A percentile compares a stretch with the other conserved stretches of the same genome.
Evolutionary conservation across 495 filamentous ascomycete genomes (phyloP).

Genomic region (Articulospora tetracladia): DNA sequence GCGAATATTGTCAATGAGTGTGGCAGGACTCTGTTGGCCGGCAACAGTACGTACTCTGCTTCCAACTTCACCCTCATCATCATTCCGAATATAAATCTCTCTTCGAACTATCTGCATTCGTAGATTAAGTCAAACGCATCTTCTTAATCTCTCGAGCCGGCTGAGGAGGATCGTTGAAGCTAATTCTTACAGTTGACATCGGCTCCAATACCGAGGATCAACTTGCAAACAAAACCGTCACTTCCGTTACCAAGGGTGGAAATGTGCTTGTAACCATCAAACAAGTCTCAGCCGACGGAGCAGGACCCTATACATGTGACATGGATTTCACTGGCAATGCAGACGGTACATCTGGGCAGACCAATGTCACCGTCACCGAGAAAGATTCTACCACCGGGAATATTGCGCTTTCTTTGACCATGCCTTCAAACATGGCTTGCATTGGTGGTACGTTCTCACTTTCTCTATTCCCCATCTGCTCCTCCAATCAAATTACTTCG

Average conservation of each 20-base stretch:
- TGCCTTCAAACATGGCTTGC: conserved; percentile 36
- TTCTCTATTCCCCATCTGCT: background rate
- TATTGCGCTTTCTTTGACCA: conserved; percentile 33
- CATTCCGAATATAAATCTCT: no score
- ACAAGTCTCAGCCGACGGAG: conserved; percentile 52
- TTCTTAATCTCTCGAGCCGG: no score
- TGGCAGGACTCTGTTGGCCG: conserved; percentile 44
- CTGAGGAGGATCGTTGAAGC: background rate
- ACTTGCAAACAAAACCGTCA: conserved; percentile 38
- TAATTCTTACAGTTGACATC: conserved; percentile 36
- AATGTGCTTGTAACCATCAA: conserved; percentile 40
- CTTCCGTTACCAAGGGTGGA: conserved; percentile 36
- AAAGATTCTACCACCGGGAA: conserved; percentile 41
- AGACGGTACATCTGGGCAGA: conserved; percentile 30
- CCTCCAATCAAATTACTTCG: background rate
- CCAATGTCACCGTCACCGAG: conserved; percentile 35
- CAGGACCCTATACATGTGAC: conserved; percentile 49
- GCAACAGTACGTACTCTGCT: conserved; percentile 31
- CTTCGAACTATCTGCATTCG: no score
- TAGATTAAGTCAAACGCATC: no score
- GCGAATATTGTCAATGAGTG: conserved; percentile 44
- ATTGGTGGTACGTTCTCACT: conserved; percentile 32
- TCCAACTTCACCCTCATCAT: background rate
- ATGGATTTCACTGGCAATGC: conserved; percentile 40
- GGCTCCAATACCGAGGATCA: conserved; percentile 47